Evolutionary conservation across 495 filamentous ascomycete species (phyloP).

Genomic region (Penicillium bialowiezense): DNA sequence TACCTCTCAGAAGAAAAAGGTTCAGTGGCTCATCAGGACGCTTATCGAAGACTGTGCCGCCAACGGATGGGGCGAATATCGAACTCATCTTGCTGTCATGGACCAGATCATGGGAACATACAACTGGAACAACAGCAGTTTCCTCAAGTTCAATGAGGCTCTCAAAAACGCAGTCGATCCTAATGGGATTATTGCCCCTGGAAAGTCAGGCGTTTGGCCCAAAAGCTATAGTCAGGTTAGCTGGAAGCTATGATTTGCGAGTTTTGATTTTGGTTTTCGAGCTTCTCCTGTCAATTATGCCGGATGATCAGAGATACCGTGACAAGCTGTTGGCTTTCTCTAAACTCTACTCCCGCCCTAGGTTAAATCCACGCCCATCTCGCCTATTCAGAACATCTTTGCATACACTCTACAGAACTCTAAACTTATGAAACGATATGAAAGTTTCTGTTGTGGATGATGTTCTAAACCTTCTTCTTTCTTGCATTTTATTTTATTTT

Average conservation of each 20-base stretch:
- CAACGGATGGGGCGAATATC: constrained; percentile 43
- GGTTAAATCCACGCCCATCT: no score
- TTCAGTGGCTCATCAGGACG: constrained; percentile 38
- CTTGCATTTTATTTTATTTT: no score
- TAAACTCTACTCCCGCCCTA: no score
- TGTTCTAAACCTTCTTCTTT: no score
- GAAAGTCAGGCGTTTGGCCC: constrained; percentile 56
- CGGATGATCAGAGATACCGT: no score
- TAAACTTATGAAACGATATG: no score
- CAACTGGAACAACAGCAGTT: constrained; percentile 48
- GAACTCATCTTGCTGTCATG: constrained; percentile 55
- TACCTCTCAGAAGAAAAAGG: constrained; percentile 30
- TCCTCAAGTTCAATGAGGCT: constrained; percentile 51
- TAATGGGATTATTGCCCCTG: constrained; percentile 56
- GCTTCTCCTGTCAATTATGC: no score
- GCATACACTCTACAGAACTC: no score
- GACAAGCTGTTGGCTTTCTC: no score
- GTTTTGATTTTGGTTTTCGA: neutral
- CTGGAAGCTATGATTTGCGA: no score
- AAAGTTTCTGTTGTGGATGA: no score
- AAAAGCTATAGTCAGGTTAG: neutral
- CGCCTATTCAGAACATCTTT: no score
- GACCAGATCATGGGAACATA: constrained; percentile 59
- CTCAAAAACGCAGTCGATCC: constrained; percentile 59
- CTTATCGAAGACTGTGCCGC: constrained; percentile 45